Percentiles rank a stretch among this genome's conserved stretches.
These are phyloP conservation scores for Hippophae rhamnoides DNA, from an alignment of 306 rosid species.

Conservation along the genomic window DNA sequence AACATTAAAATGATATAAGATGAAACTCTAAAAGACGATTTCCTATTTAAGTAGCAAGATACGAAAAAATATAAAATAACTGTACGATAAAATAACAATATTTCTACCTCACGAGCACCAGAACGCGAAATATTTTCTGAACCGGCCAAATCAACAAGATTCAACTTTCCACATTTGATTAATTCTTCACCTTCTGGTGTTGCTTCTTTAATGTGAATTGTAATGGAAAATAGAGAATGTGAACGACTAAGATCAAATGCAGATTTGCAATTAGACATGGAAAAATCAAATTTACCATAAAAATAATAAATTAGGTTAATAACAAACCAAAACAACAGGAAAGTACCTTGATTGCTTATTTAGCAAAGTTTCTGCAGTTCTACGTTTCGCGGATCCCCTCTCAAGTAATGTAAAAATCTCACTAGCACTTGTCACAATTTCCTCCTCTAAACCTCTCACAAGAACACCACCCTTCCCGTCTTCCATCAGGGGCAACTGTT, in stretches of 20 bases:
- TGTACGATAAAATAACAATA: not conserved
- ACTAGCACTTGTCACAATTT: slow-evolving; percentile 80
- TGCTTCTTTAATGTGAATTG: slow-evolving; percentile 95
- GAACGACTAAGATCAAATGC: slow-evolving; percentile 64
- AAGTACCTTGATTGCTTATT: slow-evolving; percentile 87
- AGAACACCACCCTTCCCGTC: slow-evolving; percentile 98
- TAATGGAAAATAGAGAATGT: slow-evolving; percentile 91
- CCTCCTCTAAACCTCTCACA: slow-evolving; percentile 86
- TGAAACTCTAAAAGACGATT: not conserved
- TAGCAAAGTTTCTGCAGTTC: slow-evolving; percentile 90
- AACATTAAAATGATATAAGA: not conserved
- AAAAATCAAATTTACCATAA: not conserved
- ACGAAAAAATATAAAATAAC: not conserved
- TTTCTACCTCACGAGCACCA: slow-evolving; percentile 93
- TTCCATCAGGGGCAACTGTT: slow-evolving; percentile 91
- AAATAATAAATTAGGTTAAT: not conserved
- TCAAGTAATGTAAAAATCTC: slow-evolving; percentile 81
- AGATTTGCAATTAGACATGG: not conserved
- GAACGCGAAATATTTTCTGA: slow-evolving; percentile 98
- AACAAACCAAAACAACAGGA: not conserved
- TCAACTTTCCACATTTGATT: slow-evolving; percentile 92
- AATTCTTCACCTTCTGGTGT: slow-evolving; percentile 98
- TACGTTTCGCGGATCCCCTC: slow-evolving; percentile 89
- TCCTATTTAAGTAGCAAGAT: no score
- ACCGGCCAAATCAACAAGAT: slow-evolving; percentile 93